These are phyloP conservation scores for Leishmania guyanensis DNA, from an alignment of 208 protist species.

Conservation along the genomic window DNA sequence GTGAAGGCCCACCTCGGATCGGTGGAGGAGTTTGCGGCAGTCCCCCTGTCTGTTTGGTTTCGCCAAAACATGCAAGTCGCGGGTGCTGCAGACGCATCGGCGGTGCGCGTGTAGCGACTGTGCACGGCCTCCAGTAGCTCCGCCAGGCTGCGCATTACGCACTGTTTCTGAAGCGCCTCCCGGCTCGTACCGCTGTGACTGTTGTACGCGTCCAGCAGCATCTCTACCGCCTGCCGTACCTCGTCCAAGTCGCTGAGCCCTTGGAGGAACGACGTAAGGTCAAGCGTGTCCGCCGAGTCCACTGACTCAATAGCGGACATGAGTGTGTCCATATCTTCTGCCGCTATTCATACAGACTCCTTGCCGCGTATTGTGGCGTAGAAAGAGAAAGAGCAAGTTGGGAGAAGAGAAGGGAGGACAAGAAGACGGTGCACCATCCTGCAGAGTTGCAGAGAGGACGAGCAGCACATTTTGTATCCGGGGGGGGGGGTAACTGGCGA, in stretches of 20 bases:
- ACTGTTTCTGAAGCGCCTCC: slow-evolving; percentile 26
- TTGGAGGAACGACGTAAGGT: slow-evolving; percentile 17
- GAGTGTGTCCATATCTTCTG: slow-evolving; percentile 17
- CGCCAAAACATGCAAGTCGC: not conserved
- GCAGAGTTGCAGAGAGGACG: not conserved
- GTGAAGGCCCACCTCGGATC: slow-evolving; percentile 17
- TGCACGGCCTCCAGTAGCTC: slow-evolving; percentile 24
- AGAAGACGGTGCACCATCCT: not conserved
- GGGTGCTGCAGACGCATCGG: not conserved
- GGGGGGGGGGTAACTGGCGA: not conserved
- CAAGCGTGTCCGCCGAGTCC: slow-evolving; percentile 15
- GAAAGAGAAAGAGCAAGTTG: not conserved
- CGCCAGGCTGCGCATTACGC: slow-evolving; percentile 39
- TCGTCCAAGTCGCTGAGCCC: slow-evolving; percentile 18
- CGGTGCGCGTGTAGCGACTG: not conserved
- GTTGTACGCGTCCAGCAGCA: slow-evolving; percentile 56
- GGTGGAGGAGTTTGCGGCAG: not conserved
- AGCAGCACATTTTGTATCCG: not conserved
- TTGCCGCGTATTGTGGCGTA: not conserved
- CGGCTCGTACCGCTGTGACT: slow-evolving; percentile 15
- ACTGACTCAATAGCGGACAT: slow-evolving; percentile 12
- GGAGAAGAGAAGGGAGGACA: not conserved
- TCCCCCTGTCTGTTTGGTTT: not conserved
- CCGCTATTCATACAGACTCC: not conserved
- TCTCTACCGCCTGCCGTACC: slow-evolving; percentile 28